phyloP scores from a whole-genome alignment of 345 rosid species.

The Isatis tinctoria region DNA sequence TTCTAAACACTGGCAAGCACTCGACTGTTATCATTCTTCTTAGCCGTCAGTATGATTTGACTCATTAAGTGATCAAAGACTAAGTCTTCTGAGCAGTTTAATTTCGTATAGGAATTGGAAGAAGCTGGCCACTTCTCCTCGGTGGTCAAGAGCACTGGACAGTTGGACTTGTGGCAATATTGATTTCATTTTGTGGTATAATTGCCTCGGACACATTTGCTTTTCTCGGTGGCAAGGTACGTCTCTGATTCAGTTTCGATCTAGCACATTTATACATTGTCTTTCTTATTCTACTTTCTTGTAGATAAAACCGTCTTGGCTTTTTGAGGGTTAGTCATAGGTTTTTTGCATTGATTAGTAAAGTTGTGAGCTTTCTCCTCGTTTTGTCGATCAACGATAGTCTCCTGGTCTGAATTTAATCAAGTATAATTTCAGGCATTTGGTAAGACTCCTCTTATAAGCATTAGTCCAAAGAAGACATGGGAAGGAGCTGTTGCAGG shows the following conservation, averaged over 20 bases:
- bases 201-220: constrained; percentile 93
- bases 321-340: background rate
- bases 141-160: constrained; percentile 96
- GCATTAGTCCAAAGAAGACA: constrained; percentile 93
- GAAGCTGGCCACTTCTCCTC: constrained; percentile 66
- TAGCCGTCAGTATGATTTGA: background rate
- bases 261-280: background rate
- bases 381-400: background rate
- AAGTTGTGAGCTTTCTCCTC: background rate
- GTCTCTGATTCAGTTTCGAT: background rate
- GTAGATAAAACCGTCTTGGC: background rate
- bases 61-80: background rate
- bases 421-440: constrained; percentile 52
- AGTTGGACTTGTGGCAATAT: constrained; percentile 87
- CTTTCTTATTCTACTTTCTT: background rate
- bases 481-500: constrained; percentile 96
- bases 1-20: constrained; percentile 73
- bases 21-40: constrained; percentile 13
- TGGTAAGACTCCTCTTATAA: constrained; percentile 80
- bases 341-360: background rate
- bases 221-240: constrained; percentile 88
- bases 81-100: constrained; percentile 28
- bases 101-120: constrained; percentile 56
- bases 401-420: background rate
- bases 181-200: constrained; percentile 73